Conservation (phyloP, 192 early-diverging fungal species). For the Coemansia sp. region DNA sequence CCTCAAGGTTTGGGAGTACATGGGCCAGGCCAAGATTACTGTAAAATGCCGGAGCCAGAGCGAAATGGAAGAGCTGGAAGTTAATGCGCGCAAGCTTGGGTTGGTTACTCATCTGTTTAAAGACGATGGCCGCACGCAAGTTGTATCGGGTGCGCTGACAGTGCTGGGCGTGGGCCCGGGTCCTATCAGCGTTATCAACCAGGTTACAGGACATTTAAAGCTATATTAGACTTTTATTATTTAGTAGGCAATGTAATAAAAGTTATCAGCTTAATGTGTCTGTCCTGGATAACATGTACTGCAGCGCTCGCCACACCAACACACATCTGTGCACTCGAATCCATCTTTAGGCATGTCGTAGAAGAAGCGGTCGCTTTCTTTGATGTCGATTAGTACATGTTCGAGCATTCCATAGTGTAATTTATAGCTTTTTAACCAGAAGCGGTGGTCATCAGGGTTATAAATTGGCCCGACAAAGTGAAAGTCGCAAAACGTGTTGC, state of each 20-base stretch:
- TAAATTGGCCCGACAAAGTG: neutral
- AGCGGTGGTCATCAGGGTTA: neutral
- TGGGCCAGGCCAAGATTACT: constrained; percentile 79
- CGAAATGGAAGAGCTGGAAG: constrained; percentile 55
- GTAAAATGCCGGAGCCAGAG: constrained; percentile 68
- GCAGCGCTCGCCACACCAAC: neutral
- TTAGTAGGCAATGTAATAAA: no score
- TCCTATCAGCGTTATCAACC: constrained; percentile 39
- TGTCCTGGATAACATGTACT: neutral
- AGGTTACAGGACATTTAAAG: constrained; percentile 55
- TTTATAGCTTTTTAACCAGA: neutral
- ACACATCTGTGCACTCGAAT: neutral
- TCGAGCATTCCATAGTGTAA: neutral
- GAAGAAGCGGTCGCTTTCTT: neutral
- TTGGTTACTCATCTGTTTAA: constrained; percentile 57
- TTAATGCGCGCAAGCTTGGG: constrained; percentile 71
- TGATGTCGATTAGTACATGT: neutral
- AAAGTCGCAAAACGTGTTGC: neutral
- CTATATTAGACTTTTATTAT: constrained; percentile 24
- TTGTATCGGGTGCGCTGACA: constrained; percentile 47
- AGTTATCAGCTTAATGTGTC: neutral
- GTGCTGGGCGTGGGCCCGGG: constrained; percentile 82
- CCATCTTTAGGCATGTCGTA: neutral
- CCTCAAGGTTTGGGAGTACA: constrained; percentile 61
- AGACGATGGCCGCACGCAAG: constrained; percentile 6